A percentile compares a stretch with the other conserved stretches of the same genome.
Conservation (phyloP, 2,329 filamentous ascomycete genomes). For the Aspergillus ustus region DNA sequence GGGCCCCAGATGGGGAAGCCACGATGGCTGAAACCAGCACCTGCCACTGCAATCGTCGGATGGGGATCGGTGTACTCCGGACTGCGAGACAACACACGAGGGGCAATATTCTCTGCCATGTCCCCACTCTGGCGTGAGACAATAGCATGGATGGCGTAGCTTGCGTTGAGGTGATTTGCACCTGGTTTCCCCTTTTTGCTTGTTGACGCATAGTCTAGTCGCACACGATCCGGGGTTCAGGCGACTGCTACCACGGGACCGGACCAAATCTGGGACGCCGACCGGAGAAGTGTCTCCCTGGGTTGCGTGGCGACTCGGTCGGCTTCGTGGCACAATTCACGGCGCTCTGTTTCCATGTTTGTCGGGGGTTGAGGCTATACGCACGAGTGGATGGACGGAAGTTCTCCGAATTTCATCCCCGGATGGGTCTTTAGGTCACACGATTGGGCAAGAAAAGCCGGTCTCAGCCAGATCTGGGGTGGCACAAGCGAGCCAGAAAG, state of each 20-base stretch:
- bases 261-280: conserved; percentile 1
- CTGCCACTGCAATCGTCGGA: conserved; percentile 3
- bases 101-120: conserved; percentile 4
- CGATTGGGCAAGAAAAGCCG: not conserved
- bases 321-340: not conserved
- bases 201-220: not conserved
- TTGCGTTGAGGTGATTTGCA: conserved; percentile 3
- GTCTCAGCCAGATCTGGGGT: conserved; percentile 7
- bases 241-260: not conserved
- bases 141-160: not conserved
- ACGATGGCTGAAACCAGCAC: conserved; percentile 17
- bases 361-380: conserved; percentile 1
- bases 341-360: not conserved
- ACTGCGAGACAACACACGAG: conserved; percentile 4
- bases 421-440: not conserved
- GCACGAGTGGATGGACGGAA: not conserved
- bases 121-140: conserved; percentile 1
- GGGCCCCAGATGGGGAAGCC: conserved; percentile 6
- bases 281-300: not conserved
- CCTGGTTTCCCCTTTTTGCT: conserved; percentile 2
- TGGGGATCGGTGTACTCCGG: not conserved
- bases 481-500: not conserved
- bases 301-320: conserved; percentile 3
- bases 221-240: not conserved
- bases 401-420: conserved; percentile 3